These are phyloP conservation scores for Prototheca cutis DNA, from an alignment of 163 green algal genomes.

Conservation along the genomic window DNA sequence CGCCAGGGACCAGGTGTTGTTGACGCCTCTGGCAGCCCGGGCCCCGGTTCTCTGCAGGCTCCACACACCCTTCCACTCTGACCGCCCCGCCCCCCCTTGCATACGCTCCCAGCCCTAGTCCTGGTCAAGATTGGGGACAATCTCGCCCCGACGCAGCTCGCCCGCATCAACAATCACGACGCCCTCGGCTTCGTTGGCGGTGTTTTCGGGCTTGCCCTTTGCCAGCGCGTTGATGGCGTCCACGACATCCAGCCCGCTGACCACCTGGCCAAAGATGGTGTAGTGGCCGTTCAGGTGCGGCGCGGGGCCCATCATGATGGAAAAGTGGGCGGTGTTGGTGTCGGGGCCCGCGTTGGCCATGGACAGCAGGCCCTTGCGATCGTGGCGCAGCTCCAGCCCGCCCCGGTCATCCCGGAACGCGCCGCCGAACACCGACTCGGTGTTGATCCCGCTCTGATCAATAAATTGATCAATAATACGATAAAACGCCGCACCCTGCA, in stretches of 20 bases:
- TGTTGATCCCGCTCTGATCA: constrained; percentile 57
- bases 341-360: constrained; percentile 73
- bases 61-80: no score
- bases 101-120: no score
- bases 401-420: constrained; percentile 65
- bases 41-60: no score
- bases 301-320: constrained; percentile 68
- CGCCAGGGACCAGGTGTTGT: no score
- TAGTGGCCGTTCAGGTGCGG: constrained; percentile 66
- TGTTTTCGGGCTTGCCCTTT: constrained; percentile 35
- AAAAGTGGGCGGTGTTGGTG: constrained; percentile 79
- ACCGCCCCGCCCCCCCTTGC: no score
- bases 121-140: constrained; percentile 21
- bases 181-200: constrained; percentile 36
- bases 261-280: constrained; percentile 72
- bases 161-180: constrained; percentile 47
- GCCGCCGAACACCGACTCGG: constrained; percentile 57
- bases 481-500: constrained; percentile 55
- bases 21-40: no score
- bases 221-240: constrained; percentile 44
- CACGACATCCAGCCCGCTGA: constrained; percentile 45
- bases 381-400: constrained; percentile 63
- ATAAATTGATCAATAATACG: constrained; percentile 81
- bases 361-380: constrained; percentile 62
- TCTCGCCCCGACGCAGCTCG: constrained; percentile 36